Evolutionary conservation across 2,329 filamentous ascomycete genomes (phyloP).

Genomic region (Dactylellina leptospora): DNA sequence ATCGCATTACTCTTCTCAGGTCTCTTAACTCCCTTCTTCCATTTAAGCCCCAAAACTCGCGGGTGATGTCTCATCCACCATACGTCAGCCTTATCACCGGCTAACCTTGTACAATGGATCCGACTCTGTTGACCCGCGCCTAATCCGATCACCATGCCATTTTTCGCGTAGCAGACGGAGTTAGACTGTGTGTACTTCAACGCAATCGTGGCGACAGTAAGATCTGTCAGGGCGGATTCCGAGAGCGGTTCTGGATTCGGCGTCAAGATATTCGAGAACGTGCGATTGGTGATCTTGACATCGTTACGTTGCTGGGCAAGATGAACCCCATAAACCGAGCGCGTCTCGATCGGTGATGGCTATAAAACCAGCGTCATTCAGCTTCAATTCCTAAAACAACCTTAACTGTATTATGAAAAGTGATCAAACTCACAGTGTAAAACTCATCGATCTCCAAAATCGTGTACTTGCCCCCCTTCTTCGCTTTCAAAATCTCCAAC

Average conservation of each 20-base stretch:
- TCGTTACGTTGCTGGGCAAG: constrained; percentile 94
- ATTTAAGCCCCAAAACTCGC: constrained; percentile 85
- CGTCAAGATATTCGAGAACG: constrained; percentile 84
- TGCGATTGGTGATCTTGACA: constrained; percentile 81
- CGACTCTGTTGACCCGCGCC: constrained; percentile 96
- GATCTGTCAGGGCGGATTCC: constrained; percentile 82
- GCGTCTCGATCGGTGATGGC: constrained; percentile 76
- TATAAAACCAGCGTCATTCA: not conserved
- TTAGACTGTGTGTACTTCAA: constrained; percentile 99
- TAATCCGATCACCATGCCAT: constrained; percentile 91
- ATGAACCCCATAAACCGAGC: constrained; percentile 88
- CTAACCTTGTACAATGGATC: constrained; percentile 97
- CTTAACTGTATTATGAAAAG: not conserved
- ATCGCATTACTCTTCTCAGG: constrained; percentile 98
- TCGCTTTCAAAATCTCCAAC: constrained; percentile 91
- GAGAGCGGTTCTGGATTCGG: constrained; percentile 82
- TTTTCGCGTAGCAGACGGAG: constrained; percentile 95
- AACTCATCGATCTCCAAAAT: constrained; percentile 92
- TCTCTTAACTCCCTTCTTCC: constrained; percentile 97
- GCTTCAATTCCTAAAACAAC: not conserved
- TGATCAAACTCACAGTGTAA: constrained; percentile 65
- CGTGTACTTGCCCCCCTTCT: constrained; percentile 97
- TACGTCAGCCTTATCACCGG: constrained; percentile 98
- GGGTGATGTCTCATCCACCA: constrained; percentile 99
- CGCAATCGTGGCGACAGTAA: constrained; percentile 94